phyloP scores from a whole-genome alignment of 2,329 filamentous ascomycete species.

The Claviceps sorghi region DNA sequence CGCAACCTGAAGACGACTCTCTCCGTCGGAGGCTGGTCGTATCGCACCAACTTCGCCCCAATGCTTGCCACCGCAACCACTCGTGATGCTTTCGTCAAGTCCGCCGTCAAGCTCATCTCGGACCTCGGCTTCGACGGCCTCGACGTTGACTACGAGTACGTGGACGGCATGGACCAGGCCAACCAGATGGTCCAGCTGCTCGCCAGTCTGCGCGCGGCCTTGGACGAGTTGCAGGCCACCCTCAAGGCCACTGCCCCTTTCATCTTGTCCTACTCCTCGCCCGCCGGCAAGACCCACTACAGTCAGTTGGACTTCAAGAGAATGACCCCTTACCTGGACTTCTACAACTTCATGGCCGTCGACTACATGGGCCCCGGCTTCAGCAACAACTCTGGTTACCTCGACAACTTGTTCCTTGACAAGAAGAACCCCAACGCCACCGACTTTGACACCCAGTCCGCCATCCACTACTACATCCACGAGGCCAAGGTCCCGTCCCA shows the following conservation, averaged over 20 bases:
- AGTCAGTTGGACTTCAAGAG: constrained; percentile 31
- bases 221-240: constrained; percentile 26
- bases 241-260: constrained; percentile 30
- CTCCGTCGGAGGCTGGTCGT: constrained; percentile 70
- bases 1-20: constrained; percentile 63
- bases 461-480: constrained; percentile 37
- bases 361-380: constrained; percentile 53
- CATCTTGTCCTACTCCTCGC: constrained; percentile 33
- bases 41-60: constrained; percentile 45
- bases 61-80: constrained; percentile 48
- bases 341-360: constrained; percentile 53
- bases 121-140: constrained; percentile 48
- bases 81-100: constrained; percentile 50
- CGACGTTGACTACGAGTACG: constrained; percentile 45
- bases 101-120: constrained; percentile 52
- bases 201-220: constrained; percentile 24
- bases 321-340: constrained; percentile 42
- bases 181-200: constrained; percentile 28
- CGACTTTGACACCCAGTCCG: constrained; percentile 52
- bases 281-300: constrained; percentile 35
- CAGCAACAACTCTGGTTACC: constrained; percentile 47
- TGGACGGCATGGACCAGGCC: constrained; percentile 23
- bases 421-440: constrained; percentile 39
- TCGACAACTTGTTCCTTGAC: constrained; percentile 52
- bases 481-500: constrained; percentile 36